Evolutionary conservation across 164 flowering plant species (phyloP).

Genomic region (Brasenia schreberi): DNA sequence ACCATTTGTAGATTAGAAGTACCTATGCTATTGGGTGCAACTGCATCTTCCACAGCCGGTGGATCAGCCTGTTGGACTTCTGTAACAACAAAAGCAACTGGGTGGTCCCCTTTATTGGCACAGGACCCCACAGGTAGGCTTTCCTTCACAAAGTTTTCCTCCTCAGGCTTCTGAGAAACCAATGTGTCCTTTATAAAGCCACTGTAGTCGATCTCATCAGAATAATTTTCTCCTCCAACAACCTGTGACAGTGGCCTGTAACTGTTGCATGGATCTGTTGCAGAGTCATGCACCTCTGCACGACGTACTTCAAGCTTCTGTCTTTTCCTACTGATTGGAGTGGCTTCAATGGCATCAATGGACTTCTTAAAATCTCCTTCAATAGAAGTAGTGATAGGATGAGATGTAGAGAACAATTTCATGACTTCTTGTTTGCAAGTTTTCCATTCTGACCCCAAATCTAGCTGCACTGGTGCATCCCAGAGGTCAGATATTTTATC

Average conservation of each 20-base stretch:
- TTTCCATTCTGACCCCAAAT: constrained; percentile 57
- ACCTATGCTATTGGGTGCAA: constrained; percentile 22
- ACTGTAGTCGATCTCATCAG: constrained; percentile 27
- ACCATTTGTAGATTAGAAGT: constrained; percentile 17
- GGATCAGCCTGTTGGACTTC: constrained; percentile 23
- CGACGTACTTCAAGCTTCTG: constrained; percentile 97
- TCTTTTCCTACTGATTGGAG: constrained; percentile 54
- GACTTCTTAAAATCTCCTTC: constrained; percentile 23
- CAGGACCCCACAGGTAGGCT: constrained; percentile 13
- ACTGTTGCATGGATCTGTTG: constrained; percentile 14
- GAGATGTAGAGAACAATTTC: constrained; percentile 61
- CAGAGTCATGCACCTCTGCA: constrained; percentile 52
- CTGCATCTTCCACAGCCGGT: constrained; percentile 20
- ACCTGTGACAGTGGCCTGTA: constrained; percentile 12
- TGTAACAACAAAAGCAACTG: constrained; percentile 56
- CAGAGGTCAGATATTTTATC: constrained; percentile 42
- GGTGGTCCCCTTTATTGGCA: constrained; percentile 21
- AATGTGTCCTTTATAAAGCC: constrained; percentile 16
- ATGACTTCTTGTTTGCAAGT: constrained; percentile 78
- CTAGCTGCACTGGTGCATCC: constrained; percentile 43
- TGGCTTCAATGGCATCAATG: constrained; percentile 20
- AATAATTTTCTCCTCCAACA: constrained; percentile 18
- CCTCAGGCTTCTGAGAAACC: constrained; percentile 17
- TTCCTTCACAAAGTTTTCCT: constrained; percentile 13
- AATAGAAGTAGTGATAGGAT: constrained; percentile 23